Conservation (phyloP, 2,329 filamentous ascomycete genomes). For the Eutypa lata region DNA sequence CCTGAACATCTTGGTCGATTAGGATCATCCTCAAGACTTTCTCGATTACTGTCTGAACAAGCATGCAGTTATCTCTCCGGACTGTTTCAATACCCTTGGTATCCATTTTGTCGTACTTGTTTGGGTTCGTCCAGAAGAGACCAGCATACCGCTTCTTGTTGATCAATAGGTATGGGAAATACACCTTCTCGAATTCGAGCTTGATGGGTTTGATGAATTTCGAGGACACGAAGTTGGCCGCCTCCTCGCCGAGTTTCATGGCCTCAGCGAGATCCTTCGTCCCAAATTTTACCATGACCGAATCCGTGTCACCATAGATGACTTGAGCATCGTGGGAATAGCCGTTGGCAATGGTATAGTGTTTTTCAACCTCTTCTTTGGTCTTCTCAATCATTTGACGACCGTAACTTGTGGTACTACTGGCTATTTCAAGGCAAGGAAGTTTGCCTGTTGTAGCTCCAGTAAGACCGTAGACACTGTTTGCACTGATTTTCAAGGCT, state of each 20-base stretch:
- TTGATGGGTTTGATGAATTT: conserved; percentile 98
- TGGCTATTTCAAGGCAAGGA: conserved; percentile 90
- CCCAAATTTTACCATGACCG: conserved; percentile 99
- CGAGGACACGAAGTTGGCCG: conserved; percentile 79
- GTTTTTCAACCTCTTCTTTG: conserved; percentile 88
- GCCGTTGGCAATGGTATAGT: conserved; percentile 89
- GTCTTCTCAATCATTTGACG: conserved; percentile 99
- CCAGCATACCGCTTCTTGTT: conserved; percentile 99
- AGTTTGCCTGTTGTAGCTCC: conserved; percentile 95
- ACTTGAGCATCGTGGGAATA: conserved; percentile 94
- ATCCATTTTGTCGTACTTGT: conserved; percentile 99
- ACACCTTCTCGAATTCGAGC: conserved; percentile 98
- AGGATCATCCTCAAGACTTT: conserved; percentile 93
- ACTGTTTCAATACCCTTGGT: conserved; percentile 99
- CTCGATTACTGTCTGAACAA: conserved; percentile 97
- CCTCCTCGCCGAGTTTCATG: conserved; percentile 95
- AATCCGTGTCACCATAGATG: conserved; percentile 98
- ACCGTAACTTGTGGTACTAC: conserved; percentile 94
- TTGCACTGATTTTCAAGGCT: conserved; percentile 93
- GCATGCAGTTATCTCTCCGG: conserved; percentile 88
- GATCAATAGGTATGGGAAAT: conserved; percentile 96
- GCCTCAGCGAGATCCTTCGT: conserved; percentile 80
- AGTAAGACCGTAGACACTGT: conserved; percentile 96
- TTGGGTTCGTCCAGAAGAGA: conserved; percentile 92
- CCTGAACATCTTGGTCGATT: conserved; percentile 86